Conservation (phyloP, 2,329 filamentous ascomycete species). For the Stylonectria norvegica region DNA sequence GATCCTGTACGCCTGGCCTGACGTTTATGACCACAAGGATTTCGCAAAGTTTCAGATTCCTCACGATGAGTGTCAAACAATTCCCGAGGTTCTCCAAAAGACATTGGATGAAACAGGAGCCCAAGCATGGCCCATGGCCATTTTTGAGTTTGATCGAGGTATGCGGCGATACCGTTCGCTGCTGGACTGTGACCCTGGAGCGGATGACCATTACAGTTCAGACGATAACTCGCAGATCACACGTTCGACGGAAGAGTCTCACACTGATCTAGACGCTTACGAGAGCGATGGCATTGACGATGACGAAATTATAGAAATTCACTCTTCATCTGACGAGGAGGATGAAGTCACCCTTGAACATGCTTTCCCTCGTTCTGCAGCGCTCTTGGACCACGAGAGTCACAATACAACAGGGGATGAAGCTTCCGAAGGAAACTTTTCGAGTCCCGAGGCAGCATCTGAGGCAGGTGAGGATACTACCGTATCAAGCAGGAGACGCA, state of each 20-base stretch:
- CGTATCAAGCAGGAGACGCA: slow-evolving; percentile 17
- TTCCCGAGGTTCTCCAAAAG: slow-evolving; percentile 3
- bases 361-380: neutral
- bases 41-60: slow-evolving; percentile 28
- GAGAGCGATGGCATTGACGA: slow-evolving; percentile 42
- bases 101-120: slow-evolving; percentile 13
- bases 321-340: slow-evolving; percentile 24
- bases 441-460: slow-evolving; percentile 28
- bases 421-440: slow-evolving; percentile 23
- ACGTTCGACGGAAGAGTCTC: slow-evolving; percentile 17
- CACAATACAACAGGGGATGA: slow-evolving; percentile 10
- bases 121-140: slow-evolving; percentile 29
- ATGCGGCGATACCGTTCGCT: slow-evolving; percentile 18
- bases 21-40: slow-evolving; percentile 27
- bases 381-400: too few relatives aligned
- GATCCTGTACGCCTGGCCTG: slow-evolving; percentile 33
- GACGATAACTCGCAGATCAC: slow-evolving; percentile 12
- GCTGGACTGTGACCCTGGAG: slow-evolving; percentile 3
- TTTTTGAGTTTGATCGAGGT: slow-evolving; percentile 23
- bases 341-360: slow-evolving; percentile 21
- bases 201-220: slow-evolving; percentile 13
- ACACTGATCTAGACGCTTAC: slow-evolving; percentile 29
- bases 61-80: slow-evolving; percentile 4
- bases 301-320: slow-evolving; percentile 25
- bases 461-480: neutral